Evolutionary conservation across 139 green algal genomes (phyloP).

Genomic region (Tetraselmis chui): DNA sequence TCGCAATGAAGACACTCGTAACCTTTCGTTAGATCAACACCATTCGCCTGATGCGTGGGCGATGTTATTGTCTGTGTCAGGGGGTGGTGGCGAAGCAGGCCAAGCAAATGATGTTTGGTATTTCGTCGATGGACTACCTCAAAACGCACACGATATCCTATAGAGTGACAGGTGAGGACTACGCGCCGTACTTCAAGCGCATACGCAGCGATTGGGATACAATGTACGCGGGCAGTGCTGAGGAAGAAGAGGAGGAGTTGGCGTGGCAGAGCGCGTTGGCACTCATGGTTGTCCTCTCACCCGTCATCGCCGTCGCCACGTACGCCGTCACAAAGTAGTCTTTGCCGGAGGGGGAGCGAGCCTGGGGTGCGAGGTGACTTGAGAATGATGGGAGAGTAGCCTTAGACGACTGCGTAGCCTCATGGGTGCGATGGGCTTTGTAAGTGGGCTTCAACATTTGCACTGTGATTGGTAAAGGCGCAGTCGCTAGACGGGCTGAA

Average conservation of each 20-base stretch:
- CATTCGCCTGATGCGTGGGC: neutral
- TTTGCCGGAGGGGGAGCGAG: neutral
- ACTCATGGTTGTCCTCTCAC: neutral
- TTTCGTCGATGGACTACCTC: slow-evolving; percentile 51
- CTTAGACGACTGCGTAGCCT: no score
- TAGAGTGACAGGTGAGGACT: neutral
- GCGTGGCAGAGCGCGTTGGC: neutral
- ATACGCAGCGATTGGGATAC: slow-evolving; percentile 13
- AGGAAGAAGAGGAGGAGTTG: slow-evolving; percentile 10
- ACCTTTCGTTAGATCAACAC: no score
- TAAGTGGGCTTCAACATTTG: no score
- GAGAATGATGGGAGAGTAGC: no score
- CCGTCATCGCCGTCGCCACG: neutral
- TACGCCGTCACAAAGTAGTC: neutral
- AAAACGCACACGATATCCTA: slow-evolving; percentile 36
- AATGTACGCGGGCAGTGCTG: slow-evolving; percentile 5
- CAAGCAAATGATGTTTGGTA: slow-evolving; percentile 74
- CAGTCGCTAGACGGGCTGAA: no score
- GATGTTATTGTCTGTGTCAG: no score
- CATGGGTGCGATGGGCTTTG: no score
- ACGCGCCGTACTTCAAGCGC: slow-evolving; percentile 31
- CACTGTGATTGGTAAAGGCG: no score
- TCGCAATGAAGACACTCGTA: no score
- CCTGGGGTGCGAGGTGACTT: no score
- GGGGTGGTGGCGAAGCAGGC: slow-evolving; percentile 46